Conservation (phyloP, 2,329 filamentous ascomycete genomes). For the Hirsutella minnesotensis region DNA sequence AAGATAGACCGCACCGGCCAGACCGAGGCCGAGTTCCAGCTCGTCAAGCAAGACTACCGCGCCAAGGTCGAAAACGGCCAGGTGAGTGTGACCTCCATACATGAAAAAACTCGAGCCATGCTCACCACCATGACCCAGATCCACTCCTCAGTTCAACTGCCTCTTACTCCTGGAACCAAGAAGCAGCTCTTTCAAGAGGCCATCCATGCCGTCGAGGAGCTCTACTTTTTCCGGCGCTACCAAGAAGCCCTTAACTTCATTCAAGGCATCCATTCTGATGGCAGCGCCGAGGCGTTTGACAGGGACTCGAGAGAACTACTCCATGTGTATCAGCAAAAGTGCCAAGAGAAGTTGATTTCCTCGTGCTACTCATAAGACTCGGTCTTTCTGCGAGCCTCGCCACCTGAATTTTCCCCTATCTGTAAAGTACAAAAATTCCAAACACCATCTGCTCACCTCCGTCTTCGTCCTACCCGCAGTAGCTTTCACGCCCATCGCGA, state of each 20-base stretch:
- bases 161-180: conserved; percentile 21
- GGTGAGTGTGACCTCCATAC: conserved; percentile 15
- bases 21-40: conserved; percentile 37
- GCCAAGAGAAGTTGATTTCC: conserved; percentile 18
- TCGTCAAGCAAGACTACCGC: conserved; percentile 30
- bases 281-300: conserved; percentile 24
- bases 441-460: too few relatives aligned
- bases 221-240: conserved; percentile 41
- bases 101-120: neutral
- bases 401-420: too few relatives aligned
- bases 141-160: conserved; percentile 27
- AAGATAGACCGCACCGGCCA: conserved; percentile 25
- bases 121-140: conserved; percentile 22
- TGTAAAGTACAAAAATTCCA: too few relatives aligned
- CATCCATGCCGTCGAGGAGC: conserved; percentile 43
- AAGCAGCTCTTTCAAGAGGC: conserved; percentile 39
- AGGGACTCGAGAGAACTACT: conserved; percentile 28
- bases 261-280: conserved; percentile 18
- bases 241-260: conserved; percentile 31
- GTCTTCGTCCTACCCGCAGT: too few relatives aligned
- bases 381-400: too few relatives aligned
- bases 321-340: conserved; percentile 29
- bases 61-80: conserved; percentile 43
- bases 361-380: conserved; percentile 1
- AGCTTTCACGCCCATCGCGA: too few relatives aligned